Evolutionary conservation across 148 eudicot genomes (phyloP).

Genomic region (Amaranthus palmeri): DNA sequence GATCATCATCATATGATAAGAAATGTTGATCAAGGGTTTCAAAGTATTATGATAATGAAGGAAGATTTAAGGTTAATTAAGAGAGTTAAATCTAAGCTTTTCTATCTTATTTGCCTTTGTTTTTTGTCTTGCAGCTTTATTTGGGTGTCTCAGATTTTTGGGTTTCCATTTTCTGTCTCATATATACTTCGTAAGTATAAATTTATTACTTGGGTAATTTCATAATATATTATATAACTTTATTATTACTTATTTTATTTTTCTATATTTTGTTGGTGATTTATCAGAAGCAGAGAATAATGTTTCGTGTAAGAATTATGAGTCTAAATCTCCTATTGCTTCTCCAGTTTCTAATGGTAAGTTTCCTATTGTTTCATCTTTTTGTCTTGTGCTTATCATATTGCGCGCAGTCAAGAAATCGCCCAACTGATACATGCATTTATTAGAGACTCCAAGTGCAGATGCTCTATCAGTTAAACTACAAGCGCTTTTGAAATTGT

Average conservation of each 20-base stretch:
- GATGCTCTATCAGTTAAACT: no score
- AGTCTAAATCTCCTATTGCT: slow-evolving; percentile 28
- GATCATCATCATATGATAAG: neutral
- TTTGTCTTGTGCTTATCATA: neutral
- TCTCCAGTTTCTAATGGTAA: slow-evolving; percentile 54
- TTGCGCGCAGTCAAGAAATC: no score
- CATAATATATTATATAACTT: neutral
- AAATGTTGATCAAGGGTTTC: slow-evolving; percentile 4
- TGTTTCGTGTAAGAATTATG: slow-evolving; percentile 27
- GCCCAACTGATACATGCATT: no score
- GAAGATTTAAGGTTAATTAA: slow-evolving; percentile 19
- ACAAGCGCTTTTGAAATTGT: no score
- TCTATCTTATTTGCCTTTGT: slow-evolving; percentile 12
- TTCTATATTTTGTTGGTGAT: neutral
- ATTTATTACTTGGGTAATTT: neutral
- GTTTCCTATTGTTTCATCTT: neutral
- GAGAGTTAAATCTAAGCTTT: slow-evolving; percentile 19
- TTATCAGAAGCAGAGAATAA: slow-evolving; percentile 22
- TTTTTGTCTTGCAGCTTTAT: slow-evolving; percentile 30
- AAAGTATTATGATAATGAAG: slow-evolving; percentile 16
- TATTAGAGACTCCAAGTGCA: no score
- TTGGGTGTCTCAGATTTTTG: slow-evolving; percentile 23
- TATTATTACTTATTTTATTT: neutral
- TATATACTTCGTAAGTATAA: slow-evolving; percentile 21
- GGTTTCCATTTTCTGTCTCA: slow-evolving; percentile 15